Base-by-base conservation (phyloP, 306 rosid genomes). In the Cucurbita pepo region DNA sequence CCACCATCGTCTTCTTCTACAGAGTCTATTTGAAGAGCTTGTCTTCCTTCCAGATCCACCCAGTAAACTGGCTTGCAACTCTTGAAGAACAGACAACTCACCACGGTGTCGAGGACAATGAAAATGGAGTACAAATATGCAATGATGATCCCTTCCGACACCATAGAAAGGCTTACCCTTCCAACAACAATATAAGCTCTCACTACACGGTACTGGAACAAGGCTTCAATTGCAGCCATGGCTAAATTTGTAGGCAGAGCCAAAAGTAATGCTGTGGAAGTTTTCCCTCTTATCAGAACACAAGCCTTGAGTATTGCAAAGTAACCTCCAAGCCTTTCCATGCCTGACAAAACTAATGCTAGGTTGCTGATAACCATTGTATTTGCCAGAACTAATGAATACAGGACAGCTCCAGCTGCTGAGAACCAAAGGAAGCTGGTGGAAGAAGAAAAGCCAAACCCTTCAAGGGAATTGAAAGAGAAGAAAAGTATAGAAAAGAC, bases 311-410 rank as follows among this genome's bases (percentile, higher is more conserved):
- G 90, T 62, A 88, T 84, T 60, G 92, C 84, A 10, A 85, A 22
- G 82, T 77, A 85, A 0, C 99, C 99, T 0, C 97, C 91, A 22
- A 73, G 76, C 60, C 69, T 83, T 67, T 91, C 95, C 77, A 86
- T 80, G 5, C 96, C 99, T 2, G 99, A 88, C 4, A 91, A 72
- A 76, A 86, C 91, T 75, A 91, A 55, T 8, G 96, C 88, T 83
- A 95, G 48, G 50, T 84, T 95, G 84, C 88, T 50, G 74, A 91
- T 77, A 21, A 95, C 82, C 74, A 91, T 84, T 12, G 88, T 82
- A 70, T 95, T 89, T 51, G 99, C 96, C 48, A 95, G 89, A 73
- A 88, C 84, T 40, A 91, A 78, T 15, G 99, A 91, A 71, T 91
- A 95, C 15, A 91, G 41, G 72, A 95, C 81, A 9, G 94, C 97